Evolutionary conservation across 2,329 filamentous ascomycete genomes (phyloP), one percentile per base, ranked within the genome.

Genomic region (Sporothrix sp.): DNA sequence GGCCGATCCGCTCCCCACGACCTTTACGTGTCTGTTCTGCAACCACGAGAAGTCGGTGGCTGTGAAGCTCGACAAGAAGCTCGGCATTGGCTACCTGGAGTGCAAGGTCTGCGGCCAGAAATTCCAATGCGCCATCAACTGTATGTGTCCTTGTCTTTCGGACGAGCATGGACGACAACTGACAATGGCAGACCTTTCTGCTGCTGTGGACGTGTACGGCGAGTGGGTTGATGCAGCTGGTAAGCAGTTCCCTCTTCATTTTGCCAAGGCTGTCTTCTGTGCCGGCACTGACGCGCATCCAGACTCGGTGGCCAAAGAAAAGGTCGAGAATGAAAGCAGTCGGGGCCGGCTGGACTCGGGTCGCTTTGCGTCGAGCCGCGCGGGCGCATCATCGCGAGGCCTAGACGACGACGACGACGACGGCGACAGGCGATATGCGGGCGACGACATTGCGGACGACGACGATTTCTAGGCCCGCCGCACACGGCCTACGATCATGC

Each of bases 21-120:
- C 81, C n/a, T 98, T 98, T 68, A 87, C 90, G 52, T 98, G 93
- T 65, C 82, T 98, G 40, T 98, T 98, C 71, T 98, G 93, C 75
- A 97, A 96, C 66, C 90, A 97, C 69, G 93, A 97, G 65, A 93
- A 88, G 58, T 87, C 90, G 0, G 87, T 98, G 48, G 78, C 81
- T 25, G 86, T 96, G 58, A 93, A 94, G 68, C 76, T 98, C 46
- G 89, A 98, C 65, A 95, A 95, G 75, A 97, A 97, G 66, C 74
- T 81, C 25, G 88, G 88, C 47, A 78, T 95, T 33, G 93, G 91
- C 42, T 80, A 85, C 54, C 74, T 98, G 23, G 81, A 84, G 53
- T 98, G 93, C 72, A 95, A 91, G 65, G 81, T 95, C 48, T 98
- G 93, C 67, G 90, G 87, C 3, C 91, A 97, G 69, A 84, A 82